A percentile compares a stretch with the other conserved stretches of the same genome.
Conservation (phyloP, 352 stramenopile genomes). For the Pythium oligandrum region DNA sequence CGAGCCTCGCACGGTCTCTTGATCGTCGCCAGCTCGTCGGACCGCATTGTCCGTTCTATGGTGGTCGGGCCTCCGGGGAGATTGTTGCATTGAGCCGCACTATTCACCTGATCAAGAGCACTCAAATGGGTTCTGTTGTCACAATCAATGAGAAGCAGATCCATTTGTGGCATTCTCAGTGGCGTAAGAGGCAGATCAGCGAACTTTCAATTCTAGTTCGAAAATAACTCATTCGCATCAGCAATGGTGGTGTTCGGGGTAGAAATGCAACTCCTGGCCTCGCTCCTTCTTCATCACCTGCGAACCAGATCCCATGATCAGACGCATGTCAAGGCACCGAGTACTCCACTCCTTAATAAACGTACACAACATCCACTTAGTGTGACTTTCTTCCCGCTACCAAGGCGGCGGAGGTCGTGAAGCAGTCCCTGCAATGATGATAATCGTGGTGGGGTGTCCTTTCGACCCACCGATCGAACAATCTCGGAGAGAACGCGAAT, state of each 20-base stretch:
- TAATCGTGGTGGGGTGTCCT: conserved; percentile 52
- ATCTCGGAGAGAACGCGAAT: conserved; percentile 57
- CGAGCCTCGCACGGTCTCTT: too few relatives aligned
- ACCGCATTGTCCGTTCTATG: too few relatives aligned
- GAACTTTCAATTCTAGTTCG: too few relatives aligned
- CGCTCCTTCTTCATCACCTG: conserved; percentile 19
- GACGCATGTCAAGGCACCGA: neutral
- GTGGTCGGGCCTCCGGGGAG: too few relatives aligned
- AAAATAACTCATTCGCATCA: too few relatives aligned
- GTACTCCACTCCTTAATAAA: neutral
- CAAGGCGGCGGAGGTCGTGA: conserved; percentile 36
- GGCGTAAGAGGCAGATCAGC: too few relatives aligned
- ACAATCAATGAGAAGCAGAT: too few relatives aligned
- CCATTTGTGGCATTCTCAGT: too few relatives aligned
- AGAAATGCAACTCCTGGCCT: conserved; percentile 17
- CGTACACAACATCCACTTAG: conserved; percentile 61
- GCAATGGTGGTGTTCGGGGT: conserved; percentile 5
- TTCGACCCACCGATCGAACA: conserved; percentile 45
- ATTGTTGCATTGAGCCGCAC: too few relatives aligned
- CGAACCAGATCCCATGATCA: neutral
- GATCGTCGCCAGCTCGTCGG: too few relatives aligned
- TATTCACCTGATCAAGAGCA: too few relatives aligned
- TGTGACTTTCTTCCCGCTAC: conserved; percentile 65
- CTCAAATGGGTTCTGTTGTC: too few relatives aligned
- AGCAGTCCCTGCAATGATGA: conserved; percentile 44